Evolutionary conservation across 73 alveolate species (phyloP).

Genomic region (Urostyla sp.): DNA sequence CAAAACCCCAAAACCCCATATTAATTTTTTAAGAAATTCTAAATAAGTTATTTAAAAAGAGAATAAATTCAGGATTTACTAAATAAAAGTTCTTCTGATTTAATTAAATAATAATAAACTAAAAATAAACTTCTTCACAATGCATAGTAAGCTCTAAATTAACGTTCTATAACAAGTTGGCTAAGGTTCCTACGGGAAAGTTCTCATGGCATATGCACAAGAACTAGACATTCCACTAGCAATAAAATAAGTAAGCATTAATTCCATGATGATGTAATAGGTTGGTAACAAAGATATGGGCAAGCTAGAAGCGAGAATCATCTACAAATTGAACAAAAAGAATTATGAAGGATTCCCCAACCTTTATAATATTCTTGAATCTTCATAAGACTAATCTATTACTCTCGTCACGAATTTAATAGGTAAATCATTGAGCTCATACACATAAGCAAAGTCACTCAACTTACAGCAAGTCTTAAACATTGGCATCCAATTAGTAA

Average conservation of each 20-base stretch:
- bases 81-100: background rate
- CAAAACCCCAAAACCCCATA: too few species aligned
- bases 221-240: conserved; percentile 24
- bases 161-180: conserved; percentile 20
- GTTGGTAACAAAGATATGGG: conserved; percentile 50
- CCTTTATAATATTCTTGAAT: background rate
- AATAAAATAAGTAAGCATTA: conserved; percentile 14
- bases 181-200: conserved; percentile 51
- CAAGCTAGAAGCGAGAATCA: conserved; percentile 32
- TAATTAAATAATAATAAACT: background rate
- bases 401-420: conserved; percentile 17
- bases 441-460: conserved; percentile 11
- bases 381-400: background rate
- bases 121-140: background rate
- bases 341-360: conserved; percentile 25
- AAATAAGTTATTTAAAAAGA: too few species aligned
- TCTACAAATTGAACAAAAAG: background rate
- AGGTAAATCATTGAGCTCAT: conserved; percentile 43
- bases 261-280: background rate
- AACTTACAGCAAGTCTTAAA: conserved; percentile 5
- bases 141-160: background rate
- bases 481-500: conserved; percentile 46
- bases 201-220: conserved; percentile 11
- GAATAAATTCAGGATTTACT: too few species aligned
- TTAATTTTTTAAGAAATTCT: too few species aligned